A percentile compares a stretch with the other conserved stretches of the same genome.
These are phyloP conservation scores for Elsinoe necatrix DNA, from an alignment of 2,329 filamentous ascomycete species.

Conservation along the genomic window DNA sequence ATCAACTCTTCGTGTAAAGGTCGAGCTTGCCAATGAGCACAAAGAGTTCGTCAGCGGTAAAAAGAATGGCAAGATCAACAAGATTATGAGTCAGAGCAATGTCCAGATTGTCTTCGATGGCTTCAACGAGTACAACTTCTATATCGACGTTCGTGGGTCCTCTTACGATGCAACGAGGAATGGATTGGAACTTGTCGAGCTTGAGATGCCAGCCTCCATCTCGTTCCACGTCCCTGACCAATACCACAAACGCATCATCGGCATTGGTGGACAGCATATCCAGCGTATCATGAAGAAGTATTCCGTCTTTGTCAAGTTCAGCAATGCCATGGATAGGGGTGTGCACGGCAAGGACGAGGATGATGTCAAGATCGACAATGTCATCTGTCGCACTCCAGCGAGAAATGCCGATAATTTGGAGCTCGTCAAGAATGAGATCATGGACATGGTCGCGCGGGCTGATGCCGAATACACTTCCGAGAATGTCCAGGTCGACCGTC, in stretches of 20 bases:
- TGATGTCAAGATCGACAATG: constrained; percentile 97
- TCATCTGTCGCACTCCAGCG: constrained; percentile 94
- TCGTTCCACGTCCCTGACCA: constrained; percentile 98
- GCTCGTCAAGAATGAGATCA: constrained; percentile 95
- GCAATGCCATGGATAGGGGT: constrained; percentile 95
- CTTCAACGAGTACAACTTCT: constrained; percentile 99
- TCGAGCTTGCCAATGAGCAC: constrained; percentile 97
- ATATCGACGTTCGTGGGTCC: constrained; percentile 90
- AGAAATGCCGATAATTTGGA: constrained; percentile 95
- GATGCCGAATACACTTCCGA: constrained; percentile 96
- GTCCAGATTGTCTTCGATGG: constrained; percentile 99
- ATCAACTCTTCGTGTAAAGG: constrained; percentile 94
- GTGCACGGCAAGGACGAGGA: constrained; percentile 92
- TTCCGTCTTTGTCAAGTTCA: constrained; percentile 98
- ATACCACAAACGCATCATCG: constrained; percentile 98
- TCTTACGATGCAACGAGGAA: constrained; percentile 93
- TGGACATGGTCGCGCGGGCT: constrained; percentile 97
- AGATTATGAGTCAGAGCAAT: constrained; percentile 99
- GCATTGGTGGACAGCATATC: constrained; percentile 95
- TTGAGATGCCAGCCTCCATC: constrained; percentile 98
- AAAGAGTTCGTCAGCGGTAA: constrained; percentile 99
- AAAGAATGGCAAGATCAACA: constrained; percentile 99
- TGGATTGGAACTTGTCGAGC: constrained; percentile 84
- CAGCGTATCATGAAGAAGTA: constrained; percentile 99
- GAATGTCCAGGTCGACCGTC: constrained; percentile 82